Conservation (phyloP, 2,329 filamentous ascomycete genomes). For the Beauveria sp. region DNA sequence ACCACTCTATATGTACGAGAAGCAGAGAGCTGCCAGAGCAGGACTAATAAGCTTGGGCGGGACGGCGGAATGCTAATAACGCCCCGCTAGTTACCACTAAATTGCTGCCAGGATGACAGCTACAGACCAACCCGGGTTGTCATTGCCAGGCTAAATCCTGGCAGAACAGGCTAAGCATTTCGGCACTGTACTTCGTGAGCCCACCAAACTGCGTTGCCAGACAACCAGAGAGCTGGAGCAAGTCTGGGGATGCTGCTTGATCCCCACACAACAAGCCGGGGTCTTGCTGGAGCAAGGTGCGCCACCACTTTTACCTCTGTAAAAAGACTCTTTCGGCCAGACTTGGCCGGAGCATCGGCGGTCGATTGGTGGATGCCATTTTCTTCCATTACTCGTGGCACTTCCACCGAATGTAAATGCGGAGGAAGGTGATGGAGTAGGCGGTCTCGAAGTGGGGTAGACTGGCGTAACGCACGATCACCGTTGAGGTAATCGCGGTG, state of each 20-base stretch:
- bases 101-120: not conserved
- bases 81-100: not conserved
- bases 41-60: not conserved
- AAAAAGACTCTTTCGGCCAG: not conserved
- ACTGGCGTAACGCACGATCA: not conserved
- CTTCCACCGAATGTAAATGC: not conserved
- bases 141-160: not conserved
- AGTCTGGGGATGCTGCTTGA: not conserved
- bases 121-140: not conserved
- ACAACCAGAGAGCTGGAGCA: not conserved
- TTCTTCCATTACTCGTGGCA: conserved; percentile 1
- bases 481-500: not conserved
- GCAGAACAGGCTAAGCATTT: not conserved
- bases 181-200: not conserved
- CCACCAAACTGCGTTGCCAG: not conserved
- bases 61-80: not conserved
- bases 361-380: not conserved
- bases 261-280: conserved; percentile 7
- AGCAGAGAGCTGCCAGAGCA: not conserved
- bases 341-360: not conserved
- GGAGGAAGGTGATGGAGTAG: not conserved
- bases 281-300: not conserved
- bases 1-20: not conserved
- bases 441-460: not conserved
- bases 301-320: not conserved